Evolutionary conservation across 2,329 filamentous ascomycete genomes (phyloP), one percentile per base, ranked within the genome.

Genomic region (Aspergillus transmontanensis): DNA sequence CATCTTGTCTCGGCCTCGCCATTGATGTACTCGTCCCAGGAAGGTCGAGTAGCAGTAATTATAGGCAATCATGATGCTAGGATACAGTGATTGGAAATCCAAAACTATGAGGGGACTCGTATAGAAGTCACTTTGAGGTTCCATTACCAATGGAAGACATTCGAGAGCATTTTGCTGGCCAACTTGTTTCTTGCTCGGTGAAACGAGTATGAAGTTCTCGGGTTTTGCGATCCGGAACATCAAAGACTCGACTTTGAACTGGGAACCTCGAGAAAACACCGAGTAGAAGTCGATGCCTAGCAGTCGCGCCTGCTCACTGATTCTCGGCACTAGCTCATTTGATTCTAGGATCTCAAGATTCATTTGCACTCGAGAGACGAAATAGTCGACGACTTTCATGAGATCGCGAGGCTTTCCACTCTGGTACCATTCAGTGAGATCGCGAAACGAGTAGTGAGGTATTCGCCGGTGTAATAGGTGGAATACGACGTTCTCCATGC

Each of bases 11-110:
- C 86, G 88, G 2, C 93, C 94, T n/a, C 93, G 88, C 94, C 94
- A 97, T 69, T 89, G 87, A 32, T 89, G 87, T 45, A 97, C 89
- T 34, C 95, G 88, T 0, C 95, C 95, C 0, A 98, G 84, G 70
- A 94, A 99, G 0, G 95, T 99, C 0, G 95, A 98, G 75, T 99
- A 99, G 80, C 95, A 99, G 75, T 97, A 95, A 73, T 99, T 99
- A 81, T 99, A 98, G 0, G 95, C 95, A 73, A 99, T 98, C 93
- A 99, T 97, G 64, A 98, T 90, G 77, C 94, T 97, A 0, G 95
- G 95, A 69, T 99, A 99, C 55, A 99, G 81, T 64, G 93, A 96
- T 73, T 98, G 94, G 67, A 99, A 99, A 78, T 99, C 95, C 7
- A 99, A 83, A 0, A 99, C 95, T 4, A 99, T 75, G 0, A 99